Percentiles rank a stretch among this genome's conserved stretches.
Conservation (phyloP, 2,329 filamentous ascomycete genomes). For the Aspergillus transmontanensis region DNA sequence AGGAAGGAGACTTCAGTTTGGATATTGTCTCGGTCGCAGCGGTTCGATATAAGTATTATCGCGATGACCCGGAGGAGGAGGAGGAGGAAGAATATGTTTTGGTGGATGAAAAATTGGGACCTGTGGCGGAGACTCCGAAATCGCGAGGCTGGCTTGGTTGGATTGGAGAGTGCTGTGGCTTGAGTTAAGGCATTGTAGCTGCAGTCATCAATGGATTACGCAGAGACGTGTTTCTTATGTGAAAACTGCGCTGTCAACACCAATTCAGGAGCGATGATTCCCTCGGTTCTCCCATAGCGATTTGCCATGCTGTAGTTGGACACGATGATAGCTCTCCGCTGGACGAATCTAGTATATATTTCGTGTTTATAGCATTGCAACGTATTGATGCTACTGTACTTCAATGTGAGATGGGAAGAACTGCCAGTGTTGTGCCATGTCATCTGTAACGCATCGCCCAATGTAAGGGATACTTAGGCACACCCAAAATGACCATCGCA, state of each 20-base stretch:
- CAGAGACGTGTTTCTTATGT: background rate
- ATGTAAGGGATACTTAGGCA: background rate
- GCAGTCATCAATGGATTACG: background rate
- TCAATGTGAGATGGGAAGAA: background rate
- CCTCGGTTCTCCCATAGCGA: background rate
- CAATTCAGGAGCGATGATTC: too few species aligned
- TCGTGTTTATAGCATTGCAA: background rate
- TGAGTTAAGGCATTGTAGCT: background rate
- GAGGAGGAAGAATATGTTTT: background rate
- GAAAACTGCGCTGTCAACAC: background rate
- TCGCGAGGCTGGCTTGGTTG: background rate
- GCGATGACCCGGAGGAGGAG: background rate
- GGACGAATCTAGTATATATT: background rate
- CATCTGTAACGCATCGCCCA: background rate
- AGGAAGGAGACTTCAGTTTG: constrained; percentile 69
- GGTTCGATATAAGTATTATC: constrained; percentile 20
- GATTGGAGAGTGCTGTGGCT: background rate
- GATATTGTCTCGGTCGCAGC: constrained; percentile 59
- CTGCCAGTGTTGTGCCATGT: background rate
- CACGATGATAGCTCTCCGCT: background rate
- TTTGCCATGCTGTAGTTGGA: background rate
- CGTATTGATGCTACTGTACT: background rate
- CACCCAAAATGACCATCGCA: too few species aligned
- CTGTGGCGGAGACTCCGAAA: too few species aligned
- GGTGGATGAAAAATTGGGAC: background rate